Conservation (phyloP, 1,284 basidiomycete genomes). For the Tylopilus sp. region DNA sequence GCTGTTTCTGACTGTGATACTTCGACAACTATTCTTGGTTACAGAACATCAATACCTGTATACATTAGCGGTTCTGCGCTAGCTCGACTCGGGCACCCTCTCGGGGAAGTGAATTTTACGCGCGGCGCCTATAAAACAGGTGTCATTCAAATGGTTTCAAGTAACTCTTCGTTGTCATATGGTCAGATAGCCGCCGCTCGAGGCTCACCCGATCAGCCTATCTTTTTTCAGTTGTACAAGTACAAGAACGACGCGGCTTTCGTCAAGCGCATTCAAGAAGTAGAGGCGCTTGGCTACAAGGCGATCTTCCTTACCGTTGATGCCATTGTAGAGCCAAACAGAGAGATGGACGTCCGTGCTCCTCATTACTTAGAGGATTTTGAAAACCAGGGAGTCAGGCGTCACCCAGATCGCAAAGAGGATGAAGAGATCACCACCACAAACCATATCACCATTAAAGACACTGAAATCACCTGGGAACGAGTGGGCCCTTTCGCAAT, state of each 20-base stretch:
- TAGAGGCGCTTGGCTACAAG: conserved; percentile 80
- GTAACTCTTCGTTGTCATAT: conserved; percentile 85
- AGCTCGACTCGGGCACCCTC: conserved; percentile 91
- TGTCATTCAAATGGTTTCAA: conserved; percentile 92
- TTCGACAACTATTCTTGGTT: conserved; percentile 82
- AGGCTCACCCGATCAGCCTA: conserved; percentile 68
- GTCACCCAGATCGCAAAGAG: conserved; percentile 37
- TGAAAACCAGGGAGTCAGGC: conserved; percentile 52
- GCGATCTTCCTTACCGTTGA: conserved; percentile 95
- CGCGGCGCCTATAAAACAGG: conserved; percentile 75
- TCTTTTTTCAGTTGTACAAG: conserved; percentile 93
- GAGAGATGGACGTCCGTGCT: conserved; percentile 82
- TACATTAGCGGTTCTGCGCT: conserved; percentile 91
- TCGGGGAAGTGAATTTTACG: conserved; percentile 88
- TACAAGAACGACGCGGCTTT: conserved; percentile 78
- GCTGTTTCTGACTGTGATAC: conserved; percentile 77
- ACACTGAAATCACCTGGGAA: conserved; percentile 80
- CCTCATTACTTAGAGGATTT: conserved; percentile 72
- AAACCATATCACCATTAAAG: conserved; percentile 69
- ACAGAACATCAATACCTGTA: conserved; percentile 78
- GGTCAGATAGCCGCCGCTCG: conserved; percentile 76
- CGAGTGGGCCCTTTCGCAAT: conserved; percentile 50
- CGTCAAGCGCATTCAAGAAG: conserved; percentile 76
- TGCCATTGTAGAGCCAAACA: conserved; percentile 87
- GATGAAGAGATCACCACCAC: conserved; percentile 67